phyloP scores from a whole-genome alignment of 495 filamentous ascomycete genomes.

The Penicillium mononematosum region DNA sequence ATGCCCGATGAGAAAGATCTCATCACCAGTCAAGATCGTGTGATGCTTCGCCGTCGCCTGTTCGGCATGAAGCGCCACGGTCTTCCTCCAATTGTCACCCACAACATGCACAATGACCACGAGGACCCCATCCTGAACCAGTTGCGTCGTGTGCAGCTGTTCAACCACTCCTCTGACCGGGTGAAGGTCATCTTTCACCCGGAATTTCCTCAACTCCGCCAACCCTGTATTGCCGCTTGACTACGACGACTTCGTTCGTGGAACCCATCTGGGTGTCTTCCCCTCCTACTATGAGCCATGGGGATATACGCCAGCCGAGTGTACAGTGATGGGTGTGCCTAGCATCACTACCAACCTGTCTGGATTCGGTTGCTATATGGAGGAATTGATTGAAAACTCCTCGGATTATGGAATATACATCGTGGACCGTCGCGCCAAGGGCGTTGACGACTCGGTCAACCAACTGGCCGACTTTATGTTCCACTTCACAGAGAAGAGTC shows the following conservation, averaged over 20 bases:
- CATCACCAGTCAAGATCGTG: constrained; percentile 84
- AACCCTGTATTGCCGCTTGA: constrained; percentile 94
- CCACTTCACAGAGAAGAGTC: constrained; percentile 91
- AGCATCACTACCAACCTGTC: constrained; percentile 98
- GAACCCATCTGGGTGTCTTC: constrained; percentile 93
- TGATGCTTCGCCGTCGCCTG: constrained; percentile 85
- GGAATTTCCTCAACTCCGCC: constrained; percentile 93
- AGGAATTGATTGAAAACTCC: constrained; percentile 97
- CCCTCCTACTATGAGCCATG: constrained; percentile 98
- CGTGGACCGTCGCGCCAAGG: constrained; percentile 92
- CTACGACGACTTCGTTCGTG: constrained; percentile 98
- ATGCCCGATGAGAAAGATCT: constrained; percentile 95
- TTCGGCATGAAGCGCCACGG: constrained; percentile 93
- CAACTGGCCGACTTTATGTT: constrained; percentile 92
- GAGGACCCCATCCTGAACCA: constrained; percentile 97
- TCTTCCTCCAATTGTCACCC: constrained; percentile 95
- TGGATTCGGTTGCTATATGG: constrained; percentile 99
- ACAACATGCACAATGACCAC: constrained; percentile 94
- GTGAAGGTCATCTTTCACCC: constrained; percentile 98
- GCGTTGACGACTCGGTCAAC: constrained; percentile 95
- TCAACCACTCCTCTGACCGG: constrained; percentile 91
- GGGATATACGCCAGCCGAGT: constrained; percentile 98
- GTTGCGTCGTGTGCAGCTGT: constrained; percentile 91
- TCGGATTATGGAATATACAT: constrained; percentile 99
- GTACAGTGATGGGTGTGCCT: constrained; percentile 98